A percentile compares a stretch with the other conserved stretches of the same genome.
Evolutionary conservation across 257 asterid species (phyloP).

Genomic region (Penstemon davidsonii): DNA sequence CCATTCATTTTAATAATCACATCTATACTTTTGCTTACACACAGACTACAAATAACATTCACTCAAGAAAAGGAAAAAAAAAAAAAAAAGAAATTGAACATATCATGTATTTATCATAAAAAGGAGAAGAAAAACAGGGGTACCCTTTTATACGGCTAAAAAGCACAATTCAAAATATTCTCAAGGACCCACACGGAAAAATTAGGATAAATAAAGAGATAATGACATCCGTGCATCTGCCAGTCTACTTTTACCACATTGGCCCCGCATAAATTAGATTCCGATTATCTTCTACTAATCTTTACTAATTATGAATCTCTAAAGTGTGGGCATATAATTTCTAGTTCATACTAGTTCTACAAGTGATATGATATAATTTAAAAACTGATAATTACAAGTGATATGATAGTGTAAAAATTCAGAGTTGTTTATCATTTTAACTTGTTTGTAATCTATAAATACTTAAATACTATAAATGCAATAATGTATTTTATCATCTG

Average conservation of each 20-base stretch:
- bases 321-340: neutral
- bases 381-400: too few relatives aligned
- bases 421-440: neutral
- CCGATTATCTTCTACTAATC: neutral
- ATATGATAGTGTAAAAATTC: too few relatives aligned
- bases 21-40: too few relatives aligned
- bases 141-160: too few relatives aligned
- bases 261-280: neutral
- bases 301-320: neutral
- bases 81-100: neutral
- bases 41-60: too few relatives aligned
- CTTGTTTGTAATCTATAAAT: neutral
- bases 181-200: conserved; percentile 44
- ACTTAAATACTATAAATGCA: too few relatives aligned
- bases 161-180: conserved; percentile 37
- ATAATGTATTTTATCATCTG: neutral
- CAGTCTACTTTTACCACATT: conserved; percentile 7
- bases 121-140: neutral
- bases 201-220: conserved; percentile 17
- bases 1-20: too few relatives aligned
- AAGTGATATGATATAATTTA: too few relatives aligned
- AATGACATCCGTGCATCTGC: conserved; percentile 21
- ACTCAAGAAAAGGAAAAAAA: neutral
- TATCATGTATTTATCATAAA: conserved; percentile 1
- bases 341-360: too few relatives aligned